Base-by-base conservation (phyloP, 495 filamentous ascomycete genomes). In the Diplogelasinospora grovesii region DNA sequence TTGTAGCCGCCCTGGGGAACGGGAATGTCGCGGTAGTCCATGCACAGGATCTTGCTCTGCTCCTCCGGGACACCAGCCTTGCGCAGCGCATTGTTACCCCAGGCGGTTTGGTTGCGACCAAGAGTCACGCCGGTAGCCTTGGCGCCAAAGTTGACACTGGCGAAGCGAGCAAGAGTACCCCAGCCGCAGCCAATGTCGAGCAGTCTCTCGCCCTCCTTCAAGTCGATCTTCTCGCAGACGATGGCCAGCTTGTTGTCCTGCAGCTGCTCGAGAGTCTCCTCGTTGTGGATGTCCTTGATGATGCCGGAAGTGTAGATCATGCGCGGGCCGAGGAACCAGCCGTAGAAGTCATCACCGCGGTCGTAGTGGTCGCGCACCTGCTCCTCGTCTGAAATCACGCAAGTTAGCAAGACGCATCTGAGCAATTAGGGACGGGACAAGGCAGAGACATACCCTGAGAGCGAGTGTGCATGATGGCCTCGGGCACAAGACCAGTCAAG, bases 281-380 rank as follows among this genome's bases (percentile, higher is more conserved):
- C 86, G 19, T 64, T 68, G 63, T 74, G 75, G 56, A 80, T 73
- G 53, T 93, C 84, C 13, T 77, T 78, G 61, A 93, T 85, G 44
- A 93, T 70, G 32, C 86, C 86, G 9, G 81, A 85, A 29, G 86
- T 90, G 64, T 90, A 93, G 62, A 90, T 82, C 86, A 93, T 93
- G 52, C 86, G 85, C 26, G 84, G 86, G 45, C 86, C 86, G 31
- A 93, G 74, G 69, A 90, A 90, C 83, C 84, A 93, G 60, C 71
- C 77, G 68, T 93, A 93, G 64, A 86, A 85, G 64, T 93, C 86
- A 61, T 92, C 83, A 50, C 86, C 86, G 52, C 83, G 78, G 69
- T 90, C 86, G 62, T 93, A 90, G 64, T 89, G 83, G 48, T 82
- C 81, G 45, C 86, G 84, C 28, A 90, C 82, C 68, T 93, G 86